A percentile compares a stretch with the other conserved stretches of the same genome.
Evolutionary conservation across 1,139 yeast species (phyloP).

Genomic region (Meyerozyma smithsonii): DNA sequence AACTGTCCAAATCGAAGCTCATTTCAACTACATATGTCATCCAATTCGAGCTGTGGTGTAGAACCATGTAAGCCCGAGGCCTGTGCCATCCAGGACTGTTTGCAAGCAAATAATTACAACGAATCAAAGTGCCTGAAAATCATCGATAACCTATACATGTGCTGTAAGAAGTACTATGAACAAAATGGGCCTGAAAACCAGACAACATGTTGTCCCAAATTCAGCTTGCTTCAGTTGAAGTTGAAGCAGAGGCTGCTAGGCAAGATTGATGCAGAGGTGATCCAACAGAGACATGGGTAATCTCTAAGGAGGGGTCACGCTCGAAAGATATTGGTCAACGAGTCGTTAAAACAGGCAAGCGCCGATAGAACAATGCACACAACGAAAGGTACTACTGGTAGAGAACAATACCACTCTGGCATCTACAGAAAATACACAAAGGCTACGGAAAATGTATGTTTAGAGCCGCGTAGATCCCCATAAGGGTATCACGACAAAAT

Average conservation of each 20-base stretch:
- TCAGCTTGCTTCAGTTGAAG: conserved; percentile 50
- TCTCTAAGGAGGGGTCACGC: too few species aligned
- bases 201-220: conserved; percentile 65
- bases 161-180: conserved; percentile 55
- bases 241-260: conserved; percentile 53
- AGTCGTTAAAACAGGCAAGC: too few species aligned
- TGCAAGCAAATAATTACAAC: conserved; percentile 47
- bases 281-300: conserved; percentile 15
- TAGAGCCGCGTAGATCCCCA: conserved; percentile 62
- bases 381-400: too few species aligned
- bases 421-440: not conserved
- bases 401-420: not conserved
- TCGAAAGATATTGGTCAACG: too few species aligned
- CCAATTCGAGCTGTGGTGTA: not conserved
- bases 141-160: conserved; percentile 56
- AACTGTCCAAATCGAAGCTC: not conserved
- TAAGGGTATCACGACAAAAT: conserved; percentile 53
- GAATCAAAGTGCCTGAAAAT: conserved; percentile 58
- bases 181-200: conserved; percentile 49
- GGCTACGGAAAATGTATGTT: conserved; percentile 44
- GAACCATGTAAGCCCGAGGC: conserved; percentile 66
- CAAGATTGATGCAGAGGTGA: conserved; percentile 47
- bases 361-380: too few species aligned
- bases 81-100: conserved; percentile 66
- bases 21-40: not conserved